Conservation (phyloP, 345 rosid genomes). For the Excoecaria cochinchinensis region DNA sequence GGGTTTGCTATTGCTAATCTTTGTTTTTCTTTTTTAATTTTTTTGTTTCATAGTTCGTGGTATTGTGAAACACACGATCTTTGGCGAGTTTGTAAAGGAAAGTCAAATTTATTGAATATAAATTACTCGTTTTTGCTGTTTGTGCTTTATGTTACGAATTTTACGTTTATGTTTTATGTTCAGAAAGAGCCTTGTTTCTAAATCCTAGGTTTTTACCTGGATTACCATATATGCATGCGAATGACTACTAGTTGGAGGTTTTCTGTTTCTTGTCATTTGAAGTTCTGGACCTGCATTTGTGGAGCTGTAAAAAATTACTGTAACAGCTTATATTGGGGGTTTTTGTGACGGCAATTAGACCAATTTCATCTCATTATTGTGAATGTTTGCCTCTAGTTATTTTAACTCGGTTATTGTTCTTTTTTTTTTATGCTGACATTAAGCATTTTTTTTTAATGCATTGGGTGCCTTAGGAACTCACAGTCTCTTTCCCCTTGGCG, state of each 20-base stretch:
- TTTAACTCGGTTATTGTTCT: neutral
- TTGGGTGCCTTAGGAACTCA: slow-evolving; percentile 46
- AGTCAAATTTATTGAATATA: no score
- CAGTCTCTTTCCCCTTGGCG: slow-evolving; percentile 70
- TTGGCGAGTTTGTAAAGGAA: neutral
- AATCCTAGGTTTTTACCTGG: neutral
- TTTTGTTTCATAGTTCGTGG: no score
- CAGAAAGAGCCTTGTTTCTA: neutral
- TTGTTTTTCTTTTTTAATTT: no score
- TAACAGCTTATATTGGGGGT: neutral
- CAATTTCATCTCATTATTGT: neutral
- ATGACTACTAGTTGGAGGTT: no score
- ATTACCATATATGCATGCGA: neutral
- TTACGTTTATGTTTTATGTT: neutral
- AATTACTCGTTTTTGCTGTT: no score
- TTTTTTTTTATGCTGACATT: neutral
- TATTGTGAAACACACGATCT: neutral
- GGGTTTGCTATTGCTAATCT: neutral
- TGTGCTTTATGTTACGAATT: neutral
- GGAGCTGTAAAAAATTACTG: neutral
- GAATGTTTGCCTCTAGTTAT: neutral
- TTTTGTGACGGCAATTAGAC: neutral
- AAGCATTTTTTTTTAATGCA: neutral
- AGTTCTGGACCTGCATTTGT: neutral
- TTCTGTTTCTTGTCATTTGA: neutral